Evolutionary conservation across 495 filamentous ascomycete species (phyloP), one percentile per base, ranked within the genome.

Genomic region (Tuber indicum): DNA sequence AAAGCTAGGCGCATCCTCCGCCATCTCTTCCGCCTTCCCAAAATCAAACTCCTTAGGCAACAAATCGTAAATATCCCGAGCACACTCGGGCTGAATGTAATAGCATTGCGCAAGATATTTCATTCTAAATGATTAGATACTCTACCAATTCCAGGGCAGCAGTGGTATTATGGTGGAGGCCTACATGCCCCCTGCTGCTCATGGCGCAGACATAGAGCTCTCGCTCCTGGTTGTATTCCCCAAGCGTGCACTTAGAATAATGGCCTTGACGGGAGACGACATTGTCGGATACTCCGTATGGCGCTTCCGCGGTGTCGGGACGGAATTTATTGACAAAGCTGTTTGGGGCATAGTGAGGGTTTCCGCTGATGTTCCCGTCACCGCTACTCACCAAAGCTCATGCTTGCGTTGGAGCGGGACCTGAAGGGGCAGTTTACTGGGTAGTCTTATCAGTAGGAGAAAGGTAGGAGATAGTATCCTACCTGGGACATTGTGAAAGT

Each of bases 251-350:
- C 76, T 90, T 88, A 69, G 88, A 88, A 82, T 84, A 87, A 82
- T 85, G 87, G 71, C 85, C 85, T 81, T 89, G 89, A 62, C 87
- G 86, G 72, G 84, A 85, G 41, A 88, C 85, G 70, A 88, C 81
- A 70, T 84, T 86, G 82, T 90, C 87, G 39, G 83, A 73, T n/a
- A 89, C 86, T 8, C 77, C 76, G 77, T 87, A 89, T 3, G 88
- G 87, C 16, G 86, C 85, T 75, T 90, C 89, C 12, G 87, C 87
- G 1, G 83, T 80, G 76, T 90, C 89, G 0, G 87, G 87, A 2
- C 88, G 84, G 86, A 89, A 90, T 75, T 88, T 88, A 81, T 87
- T 80, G 17, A 76, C 79, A 84, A 89, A 90, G 80, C 86, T 89
- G 81, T 89, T 89, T 44, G 88, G 88, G 32, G 84, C 85, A 80